Base-by-base conservation (phyloP, 1,284 basidiomycete species). In the Calocybe gambosa region DNA sequence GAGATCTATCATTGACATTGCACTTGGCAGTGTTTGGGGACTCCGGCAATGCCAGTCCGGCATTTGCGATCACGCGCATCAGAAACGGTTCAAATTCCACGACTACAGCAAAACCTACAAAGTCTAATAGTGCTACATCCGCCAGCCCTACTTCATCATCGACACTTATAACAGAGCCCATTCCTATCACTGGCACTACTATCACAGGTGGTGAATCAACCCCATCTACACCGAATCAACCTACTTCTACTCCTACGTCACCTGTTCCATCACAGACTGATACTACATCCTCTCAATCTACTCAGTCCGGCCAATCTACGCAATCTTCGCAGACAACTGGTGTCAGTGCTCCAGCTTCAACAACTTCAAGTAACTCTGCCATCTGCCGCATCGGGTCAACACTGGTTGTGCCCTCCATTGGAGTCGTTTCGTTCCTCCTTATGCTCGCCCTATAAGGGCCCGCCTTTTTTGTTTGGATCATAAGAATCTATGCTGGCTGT, bases 1-100 rank as follows among this genome's bases (percentile, higher is more conserved):
- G 29, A 51, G 54, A 31, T 43, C 31, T 34, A 12, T 38, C 39
- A 19, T 10, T 47, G 16, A 26, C n/a, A n/a, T n/a, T n/a, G 36
- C 26, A 23, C 42, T 29, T 26, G 34, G 4, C 41, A 70, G 68
- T 70, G 36, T 62, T 67, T 56, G 68, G 68, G 42, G 64, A 70
- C 53, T 70, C 68, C 18, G 68, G 68, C 13, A 66, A 70, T 43
- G 57, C 64, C 2, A 68, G 66, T 52, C 65, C 66, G 7, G 36
- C 59, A 16, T 76, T 76, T 51, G 61, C 60, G 5, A 74, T 75
- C 47, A 62, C 63, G 16, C 50, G 52, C 16, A 66, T 65, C 50
- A 52, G 49, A 16, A 29, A 36, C 19, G 49, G 45, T 15, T n/a
- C 28, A 16, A 43, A 45, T 19, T 35, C 46, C 13, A 39, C 50